These are phyloP conservation scores for Pezicula radicicola DNA, from an alignment of 2,329 filamentous ascomycete species.

Conservation along the genomic window DNA sequence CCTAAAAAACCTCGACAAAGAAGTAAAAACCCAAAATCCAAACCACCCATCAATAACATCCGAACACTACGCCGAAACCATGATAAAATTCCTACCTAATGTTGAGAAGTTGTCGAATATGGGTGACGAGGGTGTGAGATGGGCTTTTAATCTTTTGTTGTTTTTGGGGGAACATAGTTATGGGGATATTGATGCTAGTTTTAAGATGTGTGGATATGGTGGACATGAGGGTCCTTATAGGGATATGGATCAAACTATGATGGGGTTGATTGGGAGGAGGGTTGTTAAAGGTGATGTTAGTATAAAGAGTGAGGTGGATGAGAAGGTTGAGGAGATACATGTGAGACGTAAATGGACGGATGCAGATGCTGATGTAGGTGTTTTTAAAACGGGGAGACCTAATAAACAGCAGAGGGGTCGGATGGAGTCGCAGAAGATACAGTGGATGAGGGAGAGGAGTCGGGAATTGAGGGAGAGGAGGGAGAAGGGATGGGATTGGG, in stretches of 20 bases:
- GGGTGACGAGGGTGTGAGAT: neutral
- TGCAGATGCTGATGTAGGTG: slow-evolving; percentile 3
- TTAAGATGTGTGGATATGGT: neutral
- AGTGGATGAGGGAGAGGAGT: slow-evolving; percentile 1
- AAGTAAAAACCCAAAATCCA: neutral
- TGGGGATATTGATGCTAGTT: neutral
- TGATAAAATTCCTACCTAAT: slow-evolving; percentile 3
- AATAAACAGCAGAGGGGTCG: slow-evolving; percentile 6
- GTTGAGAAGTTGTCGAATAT: slow-evolving; percentile 1
- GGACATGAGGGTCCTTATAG: neutral
- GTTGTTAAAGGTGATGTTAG: neutral
- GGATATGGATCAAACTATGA: slow-evolving; percentile 1
- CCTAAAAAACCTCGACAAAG: neutral
- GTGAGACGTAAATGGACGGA: slow-evolving; percentile 1
- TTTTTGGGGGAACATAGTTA: slow-evolving; percentile 2
- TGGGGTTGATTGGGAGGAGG: neutral
- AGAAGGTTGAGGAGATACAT: neutral
- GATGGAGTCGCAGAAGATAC: neutral
- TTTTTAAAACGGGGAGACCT: slow-evolving; percentile 3
- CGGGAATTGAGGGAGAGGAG: neutral
- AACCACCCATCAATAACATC: neutral
- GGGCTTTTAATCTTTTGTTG: slow-evolving; percentile 1
- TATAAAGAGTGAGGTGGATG: neutral
- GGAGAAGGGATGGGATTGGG: neutral
- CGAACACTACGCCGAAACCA: slow-evolving; percentile 2